Percentiles rank a stretch among this genome's conserved stretches.
phyloP scores from a whole-genome alignment of 257 asterid genomes.

The Nyctanthes arbortristis region DNA sequence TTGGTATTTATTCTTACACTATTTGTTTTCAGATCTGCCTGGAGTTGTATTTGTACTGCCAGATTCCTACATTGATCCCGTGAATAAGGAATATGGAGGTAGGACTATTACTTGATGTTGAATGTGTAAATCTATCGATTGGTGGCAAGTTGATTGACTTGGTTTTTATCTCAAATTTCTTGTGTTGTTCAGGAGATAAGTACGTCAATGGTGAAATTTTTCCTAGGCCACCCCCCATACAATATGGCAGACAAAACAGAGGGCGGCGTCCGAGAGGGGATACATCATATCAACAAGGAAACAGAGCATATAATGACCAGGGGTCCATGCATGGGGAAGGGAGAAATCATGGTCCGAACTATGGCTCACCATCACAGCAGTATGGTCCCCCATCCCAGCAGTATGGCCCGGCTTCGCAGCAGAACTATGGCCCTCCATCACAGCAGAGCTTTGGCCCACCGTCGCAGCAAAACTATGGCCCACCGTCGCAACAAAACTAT shows the following conservation, averaged over 20 bases:
- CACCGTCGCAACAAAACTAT: constrained; percentile 19
- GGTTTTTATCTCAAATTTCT: constrained; percentile 1
- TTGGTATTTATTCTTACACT: constrained; percentile 18
- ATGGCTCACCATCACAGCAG: constrained; percentile 19
- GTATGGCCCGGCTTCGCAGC: not conserved
- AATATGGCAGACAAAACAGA: constrained; percentile 45
- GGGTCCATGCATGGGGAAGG: constrained; percentile 25
- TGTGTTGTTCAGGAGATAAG: constrained; percentile 72
- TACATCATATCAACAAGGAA: constrained; percentile 19
- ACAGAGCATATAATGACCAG: constrained; percentile 21
- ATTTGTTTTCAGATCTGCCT: constrained; percentile 53
- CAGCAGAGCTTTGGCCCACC: constrained; percentile 29
- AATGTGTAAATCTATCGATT: not conserved
- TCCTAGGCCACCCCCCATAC: constrained; percentile 84
- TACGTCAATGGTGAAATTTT: constrained; percentile 79
- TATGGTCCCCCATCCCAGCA: constrained; percentile 23
- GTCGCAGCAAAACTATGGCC: constrained; percentile 7
- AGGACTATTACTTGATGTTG: constrained; percentile 13
- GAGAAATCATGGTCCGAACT: constrained; percentile 16
- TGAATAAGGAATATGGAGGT: constrained; percentile 96
- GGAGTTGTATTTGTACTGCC: constrained; percentile 88
- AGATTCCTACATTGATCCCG: constrained; percentile 92
- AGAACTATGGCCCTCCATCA: constrained; percentile 17
- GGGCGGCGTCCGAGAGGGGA: constrained; percentile 44
- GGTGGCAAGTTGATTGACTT: constrained; percentile 14